phyloP scores from a whole-genome alignment of 768 basidiomycete genomes.

The Boletus vinaceobasis region DNA sequence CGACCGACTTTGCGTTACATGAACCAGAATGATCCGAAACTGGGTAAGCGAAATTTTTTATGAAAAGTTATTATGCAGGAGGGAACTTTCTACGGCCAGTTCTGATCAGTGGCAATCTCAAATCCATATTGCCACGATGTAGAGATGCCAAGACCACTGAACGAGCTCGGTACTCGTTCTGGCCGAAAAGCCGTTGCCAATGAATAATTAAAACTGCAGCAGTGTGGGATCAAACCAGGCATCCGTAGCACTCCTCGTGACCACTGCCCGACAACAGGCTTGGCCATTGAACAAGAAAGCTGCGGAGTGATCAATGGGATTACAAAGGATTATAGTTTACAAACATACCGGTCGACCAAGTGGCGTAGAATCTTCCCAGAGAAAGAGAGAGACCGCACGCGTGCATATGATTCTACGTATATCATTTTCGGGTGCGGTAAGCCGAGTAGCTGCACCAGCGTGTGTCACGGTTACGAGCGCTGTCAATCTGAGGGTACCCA shows the following conservation, averaged over 20 bases:
- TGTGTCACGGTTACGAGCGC: conserved; percentile 7
- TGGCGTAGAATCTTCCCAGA: conserved; percentile 78
- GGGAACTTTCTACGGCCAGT: too few species aligned
- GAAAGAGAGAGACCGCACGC: conserved; percentile 75
- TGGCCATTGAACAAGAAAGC: conserved; percentile 93
- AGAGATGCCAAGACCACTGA: background rate
- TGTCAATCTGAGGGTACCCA: background rate
- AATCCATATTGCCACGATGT: background rate
- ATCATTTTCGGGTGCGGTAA: conserved; percentile 68
- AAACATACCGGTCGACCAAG: conserved; percentile 76
- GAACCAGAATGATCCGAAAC: too few species aligned
- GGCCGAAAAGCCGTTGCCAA: background rate
- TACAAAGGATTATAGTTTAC: conserved; percentile 46
- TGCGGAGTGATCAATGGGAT: conserved; percentile 23
- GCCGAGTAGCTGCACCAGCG: conserved; percentile 61
- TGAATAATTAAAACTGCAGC: background rate
- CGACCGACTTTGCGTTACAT: background rate
- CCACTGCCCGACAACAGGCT: conserved; percentile 41
- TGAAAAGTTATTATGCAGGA: background rate
- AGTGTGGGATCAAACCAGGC: conserved; percentile 51
- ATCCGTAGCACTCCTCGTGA: conserved; percentile 54
- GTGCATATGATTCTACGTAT: conserved; percentile 93
- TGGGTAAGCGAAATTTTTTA: background rate
- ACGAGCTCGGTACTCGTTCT: background rate
- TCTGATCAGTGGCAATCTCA: background rate